A percentile compares a stretch with the other conserved stretches of the same genome.
These are phyloP conservation scores for Cyclotella choctawhatcheeana DNA, from an alignment of 108 stramenopile genomes.

Conservation along the genomic window DNA sequence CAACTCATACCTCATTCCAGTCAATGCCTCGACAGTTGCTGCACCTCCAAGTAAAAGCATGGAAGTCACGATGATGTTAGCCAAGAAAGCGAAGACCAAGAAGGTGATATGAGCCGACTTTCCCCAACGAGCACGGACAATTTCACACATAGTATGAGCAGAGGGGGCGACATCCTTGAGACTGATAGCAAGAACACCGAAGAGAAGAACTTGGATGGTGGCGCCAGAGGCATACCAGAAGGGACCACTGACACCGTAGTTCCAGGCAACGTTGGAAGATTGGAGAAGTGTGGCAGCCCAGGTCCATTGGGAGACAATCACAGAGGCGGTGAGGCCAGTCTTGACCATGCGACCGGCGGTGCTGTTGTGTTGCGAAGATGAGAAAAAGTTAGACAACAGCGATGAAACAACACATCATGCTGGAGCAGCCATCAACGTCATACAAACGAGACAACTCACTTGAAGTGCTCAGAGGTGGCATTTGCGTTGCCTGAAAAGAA, in stretches of 20 bases:
- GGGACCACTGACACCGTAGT: conserved; percentile 91
- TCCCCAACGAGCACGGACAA: conserved; percentile 94
- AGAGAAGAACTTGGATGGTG: conserved; percentile 92
- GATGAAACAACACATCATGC: too few relatives aligned
- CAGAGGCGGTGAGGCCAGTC: conserved; percentile 91
- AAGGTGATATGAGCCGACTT: conserved; percentile 86
- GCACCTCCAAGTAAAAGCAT: conserved; percentile 97
- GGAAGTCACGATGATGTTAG: conserved; percentile 88
- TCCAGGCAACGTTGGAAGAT: conserved; percentile 93
- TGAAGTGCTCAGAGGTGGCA: conserved; percentile 86
- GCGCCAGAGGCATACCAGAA: conserved; percentile 96
- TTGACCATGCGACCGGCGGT: conserved; percentile 93
- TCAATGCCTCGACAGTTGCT: conserved; percentile 89
- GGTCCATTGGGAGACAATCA: conserved; percentile 93
- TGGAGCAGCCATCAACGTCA: too few relatives aligned
- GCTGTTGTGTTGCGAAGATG: conserved; percentile 45
- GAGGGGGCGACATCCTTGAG: conserved; percentile 91
- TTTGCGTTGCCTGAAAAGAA: conserved; percentile 65
- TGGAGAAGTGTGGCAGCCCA: conserved; percentile 96
- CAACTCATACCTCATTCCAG: conserved; percentile 82
- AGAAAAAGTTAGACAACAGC: background rate
- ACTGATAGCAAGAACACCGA: conserved; percentile 92
- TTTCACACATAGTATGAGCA: conserved; percentile 92
- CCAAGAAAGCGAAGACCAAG: conserved; percentile 86
- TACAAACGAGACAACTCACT: conserved; percentile 59